Evolutionary conservation across 202 grass and related monocot genomes (phyloP).

Genomic region (Musa balbisiana): DNA sequence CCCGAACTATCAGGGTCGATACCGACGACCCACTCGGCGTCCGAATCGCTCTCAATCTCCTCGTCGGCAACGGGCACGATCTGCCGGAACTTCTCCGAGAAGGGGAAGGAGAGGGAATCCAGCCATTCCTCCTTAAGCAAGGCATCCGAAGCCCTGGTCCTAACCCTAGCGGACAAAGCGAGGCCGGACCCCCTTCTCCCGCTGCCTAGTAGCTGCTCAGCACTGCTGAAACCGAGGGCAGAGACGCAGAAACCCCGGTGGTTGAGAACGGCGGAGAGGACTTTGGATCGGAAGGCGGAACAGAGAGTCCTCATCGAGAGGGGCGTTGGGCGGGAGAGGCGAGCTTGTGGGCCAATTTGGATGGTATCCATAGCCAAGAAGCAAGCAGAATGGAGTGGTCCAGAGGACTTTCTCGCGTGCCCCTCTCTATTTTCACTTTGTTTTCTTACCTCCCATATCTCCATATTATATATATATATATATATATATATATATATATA

Average conservation of each 20-base stretch:
- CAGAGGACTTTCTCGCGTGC: too few species aligned
- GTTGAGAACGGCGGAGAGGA: conserved; percentile 18
- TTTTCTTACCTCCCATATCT: too few species aligned
- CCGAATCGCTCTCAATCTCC: not conserved
- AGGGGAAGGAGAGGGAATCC: conserved; percentile 44
- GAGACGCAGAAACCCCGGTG: conserved; percentile 33
- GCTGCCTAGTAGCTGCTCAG: conserved; percentile 17
- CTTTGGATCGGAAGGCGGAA: conserved; percentile 16
- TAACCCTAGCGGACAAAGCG: conserved; percentile 23
- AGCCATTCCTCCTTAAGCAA: conserved; percentile 50
- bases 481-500: too few species aligned
- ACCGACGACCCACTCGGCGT: conserved; percentile 48
- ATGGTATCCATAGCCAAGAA: not conserved
- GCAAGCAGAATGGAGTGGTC: not conserved
- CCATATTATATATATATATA: too few species aligned
- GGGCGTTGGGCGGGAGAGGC: not conserved
- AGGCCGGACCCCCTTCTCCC: not conserved
- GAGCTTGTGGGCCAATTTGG: conserved; percentile 22
- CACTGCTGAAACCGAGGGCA: conserved; percentile 19
- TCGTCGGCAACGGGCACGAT: not conserved
- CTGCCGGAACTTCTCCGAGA: conserved; percentile 16
- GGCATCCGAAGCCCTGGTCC: conserved; percentile 20
- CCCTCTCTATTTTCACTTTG: too few species aligned
- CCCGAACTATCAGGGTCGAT: conserved; percentile 47
- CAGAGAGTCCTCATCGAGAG: conserved; percentile 16